Evolutionary conservation across 441 rosid genomes (phyloP).

Genomic region (Gossypium aridum): DNA sequence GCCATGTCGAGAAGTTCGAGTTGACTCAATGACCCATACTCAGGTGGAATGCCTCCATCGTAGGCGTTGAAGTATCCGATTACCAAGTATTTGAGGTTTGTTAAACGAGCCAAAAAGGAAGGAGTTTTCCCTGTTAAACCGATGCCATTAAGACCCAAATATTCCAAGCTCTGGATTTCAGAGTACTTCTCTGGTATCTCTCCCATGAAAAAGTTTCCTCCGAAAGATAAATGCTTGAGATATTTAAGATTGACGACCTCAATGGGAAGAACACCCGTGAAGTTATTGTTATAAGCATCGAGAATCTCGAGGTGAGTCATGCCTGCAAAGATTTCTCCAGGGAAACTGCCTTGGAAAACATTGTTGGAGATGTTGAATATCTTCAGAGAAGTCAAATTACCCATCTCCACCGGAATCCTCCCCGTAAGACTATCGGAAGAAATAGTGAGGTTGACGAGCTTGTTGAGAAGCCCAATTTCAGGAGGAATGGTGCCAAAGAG

Average conservation of each 20-base stretch:
- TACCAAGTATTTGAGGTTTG: slow-evolving; percentile 42
- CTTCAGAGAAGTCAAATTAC: slow-evolving; percentile 43
- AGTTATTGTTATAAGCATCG: slow-evolving; percentile 63
- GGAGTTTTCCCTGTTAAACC: slow-evolving; percentile 51
- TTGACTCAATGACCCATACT: slow-evolving; percentile 47
- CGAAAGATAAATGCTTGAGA: slow-evolving; percentile 48
- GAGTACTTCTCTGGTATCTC: slow-evolving; percentile 63
- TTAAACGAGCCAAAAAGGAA: slow-evolving; percentile 45
- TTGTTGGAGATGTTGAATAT: slow-evolving; percentile 63
- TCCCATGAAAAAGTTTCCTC: slow-evolving; percentile 72
- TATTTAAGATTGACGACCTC: slow-evolving; percentile 39
- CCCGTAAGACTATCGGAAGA: slow-evolving; percentile 43
- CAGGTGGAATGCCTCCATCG: slow-evolving; percentile 62
- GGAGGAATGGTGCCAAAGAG: slow-evolving; percentile 52
- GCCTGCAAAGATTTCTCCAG: slow-evolving; percentile 35
- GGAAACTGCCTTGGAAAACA: slow-evolving; percentile 40
- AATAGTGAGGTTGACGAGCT: slow-evolving; percentile 59
- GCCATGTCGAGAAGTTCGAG: slow-evolving; percentile 66
- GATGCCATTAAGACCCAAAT: slow-evolving; percentile 55
- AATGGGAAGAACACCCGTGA: slow-evolving; percentile 48
- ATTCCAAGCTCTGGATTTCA: slow-evolving; percentile 57
- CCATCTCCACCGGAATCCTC: slow-evolving; percentile 43
- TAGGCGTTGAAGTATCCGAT: slow-evolving; percentile 57
- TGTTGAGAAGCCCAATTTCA: slow-evolving; percentile 50
- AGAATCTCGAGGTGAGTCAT: slow-evolving; percentile 59